phyloP scores from a whole-genome alignment of 2,329 filamentous ascomycete genomes.

The Rasamsonia emersonii region DNA sequence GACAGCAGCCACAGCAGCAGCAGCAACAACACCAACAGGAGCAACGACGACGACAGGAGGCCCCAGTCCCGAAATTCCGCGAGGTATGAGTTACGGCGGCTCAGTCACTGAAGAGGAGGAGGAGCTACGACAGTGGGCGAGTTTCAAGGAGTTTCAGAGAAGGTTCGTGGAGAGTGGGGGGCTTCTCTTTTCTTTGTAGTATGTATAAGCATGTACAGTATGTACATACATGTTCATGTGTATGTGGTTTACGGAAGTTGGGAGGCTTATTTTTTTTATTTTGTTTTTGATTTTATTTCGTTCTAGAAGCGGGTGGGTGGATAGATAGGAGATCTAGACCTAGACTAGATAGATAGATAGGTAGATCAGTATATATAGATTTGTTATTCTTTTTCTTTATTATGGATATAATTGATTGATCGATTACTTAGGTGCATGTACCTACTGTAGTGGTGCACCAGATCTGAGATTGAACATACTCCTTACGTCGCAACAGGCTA shows the following conservation, averaged over 20 bases:
- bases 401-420: too few relatives aligned
- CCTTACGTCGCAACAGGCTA: too few relatives aligned
- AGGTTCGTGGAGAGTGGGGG: constrained; percentile 61
- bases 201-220: too few relatives aligned
- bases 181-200: constrained; percentile 21
- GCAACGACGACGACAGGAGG: neutral
- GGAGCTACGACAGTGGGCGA: constrained; percentile 69
- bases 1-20: neutral
- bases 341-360: constrained; percentile 1
- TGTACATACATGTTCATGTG: constrained; percentile 4
- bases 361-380: too few relatives aligned
- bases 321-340: too few relatives aligned
- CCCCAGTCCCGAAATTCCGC: neutral
- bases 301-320: too few relatives aligned
- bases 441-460: too few relatives aligned
- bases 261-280: too few relatives aligned
- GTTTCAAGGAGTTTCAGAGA: constrained; percentile 67
- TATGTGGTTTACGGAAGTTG: constrained; percentile 2
- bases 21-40: neutral
- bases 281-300: constrained; percentile 2
- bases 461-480: too few relatives aligned
- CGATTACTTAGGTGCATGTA: too few relatives aligned
- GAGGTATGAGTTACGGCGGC: constrained; percentile 12
- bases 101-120: constrained; percentile 56
- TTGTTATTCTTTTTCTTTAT: too few relatives aligned